phyloP scores from a whole-genome alignment of 2,329 filamentous ascomycete genomes.

The Trichoderma sp. region DNA sequence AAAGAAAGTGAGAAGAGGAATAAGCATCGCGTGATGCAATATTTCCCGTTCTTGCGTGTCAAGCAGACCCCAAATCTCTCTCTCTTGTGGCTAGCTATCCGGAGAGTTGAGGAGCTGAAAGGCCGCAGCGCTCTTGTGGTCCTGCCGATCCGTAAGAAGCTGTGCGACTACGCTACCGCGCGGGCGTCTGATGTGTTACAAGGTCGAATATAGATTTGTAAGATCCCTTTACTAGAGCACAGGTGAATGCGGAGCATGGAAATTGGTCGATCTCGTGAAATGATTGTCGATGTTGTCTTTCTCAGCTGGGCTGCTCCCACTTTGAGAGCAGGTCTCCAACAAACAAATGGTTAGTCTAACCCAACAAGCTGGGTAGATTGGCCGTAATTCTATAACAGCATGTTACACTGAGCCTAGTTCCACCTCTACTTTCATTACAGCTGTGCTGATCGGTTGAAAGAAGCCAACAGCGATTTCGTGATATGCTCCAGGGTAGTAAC shows the following conservation, averaged over 20 bases:
- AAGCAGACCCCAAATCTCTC: background rate
- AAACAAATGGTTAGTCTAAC: background rate
- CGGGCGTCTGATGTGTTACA: background rate
- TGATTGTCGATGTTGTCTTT: background rate
- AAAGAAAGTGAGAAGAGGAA: background rate
- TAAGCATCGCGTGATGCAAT: background rate
- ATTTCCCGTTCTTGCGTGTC: background rate
- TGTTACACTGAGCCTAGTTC: background rate
- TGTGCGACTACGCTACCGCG: background rate
- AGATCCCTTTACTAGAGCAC: background rate
- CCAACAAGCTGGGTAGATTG: background rate
- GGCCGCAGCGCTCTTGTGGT: background rate
- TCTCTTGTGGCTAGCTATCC: background rate
- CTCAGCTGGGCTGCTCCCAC: background rate
- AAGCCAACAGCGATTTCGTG: background rate
- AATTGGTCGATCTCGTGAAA: background rate
- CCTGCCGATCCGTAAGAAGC: slow-evolving; percentile 4
- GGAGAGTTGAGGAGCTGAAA: background rate
- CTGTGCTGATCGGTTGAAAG: background rate
- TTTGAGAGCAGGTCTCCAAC: background rate
- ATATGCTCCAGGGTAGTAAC: background rate
- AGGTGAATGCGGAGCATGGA: background rate
- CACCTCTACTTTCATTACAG: background rate
- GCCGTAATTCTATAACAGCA: background rate
- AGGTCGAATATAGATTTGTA: background rate